Percentiles rank a stretch among this genome's conserved stretches.
phyloP scores from a whole-genome alignment of 2,329 filamentous ascomycete species.

The Aspergillus udagawae region DNA sequence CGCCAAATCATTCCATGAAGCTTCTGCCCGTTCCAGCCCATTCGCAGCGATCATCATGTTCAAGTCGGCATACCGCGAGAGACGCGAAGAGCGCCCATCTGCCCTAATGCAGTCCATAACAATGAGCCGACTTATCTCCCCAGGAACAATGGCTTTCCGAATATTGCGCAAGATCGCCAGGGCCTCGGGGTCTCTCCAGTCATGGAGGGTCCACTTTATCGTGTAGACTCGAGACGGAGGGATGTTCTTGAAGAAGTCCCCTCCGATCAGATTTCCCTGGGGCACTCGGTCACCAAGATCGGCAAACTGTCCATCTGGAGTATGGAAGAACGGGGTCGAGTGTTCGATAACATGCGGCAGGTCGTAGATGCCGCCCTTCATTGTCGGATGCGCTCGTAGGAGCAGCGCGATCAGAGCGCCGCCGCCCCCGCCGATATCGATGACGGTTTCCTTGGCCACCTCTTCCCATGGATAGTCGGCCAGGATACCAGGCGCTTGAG shows the following conservation, averaged over 20 bases:
- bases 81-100: conserved; percentile 24
- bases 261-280: conserved; percentile 26
- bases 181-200: conserved; percentile 38
- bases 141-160: conserved; percentile 18
- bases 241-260: conserved; percentile 38
- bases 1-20: not conserved
- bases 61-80: conserved; percentile 40
- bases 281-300: conserved; percentile 32
- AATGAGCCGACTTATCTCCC: not conserved
- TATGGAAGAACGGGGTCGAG: conserved; percentile 21
- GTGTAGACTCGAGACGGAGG: conserved; percentile 30
- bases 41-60: conserved; percentile 41
- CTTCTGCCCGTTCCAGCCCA: conserved; percentile 31
- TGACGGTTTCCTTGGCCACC: conserved; percentile 26
- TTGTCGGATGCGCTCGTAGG: conserved; percentile 24
- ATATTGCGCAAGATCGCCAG: conserved; percentile 26
- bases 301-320: conserved; percentile 23
- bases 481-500: conserved; percentile 39
- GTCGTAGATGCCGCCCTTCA: conserved; percentile 38
- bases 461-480: conserved; percentile 29
- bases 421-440: conserved; percentile 42
- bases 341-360: conserved; percentile 33
- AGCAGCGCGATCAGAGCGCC: conserved; percentile 36
- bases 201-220: conserved; percentile 43
- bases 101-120: conserved; percentile 21